A percentile compares a stretch with the other conserved stretches of the same genome.
phyloP scores from a whole-genome alignment of 192 early-diverging fungal species.

The Coemansia sp. region DNA sequence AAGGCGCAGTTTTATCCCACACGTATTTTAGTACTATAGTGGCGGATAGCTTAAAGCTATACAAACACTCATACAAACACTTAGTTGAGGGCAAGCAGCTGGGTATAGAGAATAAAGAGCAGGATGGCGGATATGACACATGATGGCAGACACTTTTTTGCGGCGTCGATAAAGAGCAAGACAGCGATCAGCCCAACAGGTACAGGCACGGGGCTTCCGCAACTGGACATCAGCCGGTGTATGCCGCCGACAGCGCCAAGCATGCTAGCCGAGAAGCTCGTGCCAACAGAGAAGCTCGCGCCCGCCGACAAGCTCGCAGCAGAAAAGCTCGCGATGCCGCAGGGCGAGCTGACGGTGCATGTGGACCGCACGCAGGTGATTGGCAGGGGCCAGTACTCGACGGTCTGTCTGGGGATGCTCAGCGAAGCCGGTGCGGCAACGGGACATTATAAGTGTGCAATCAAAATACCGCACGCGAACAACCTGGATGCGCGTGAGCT shows the following conservation, averaged over 20 bases:
- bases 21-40: too few relatives aligned
- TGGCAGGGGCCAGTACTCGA: slow-evolving; percentile 50
- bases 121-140: slow-evolving; percentile 20
- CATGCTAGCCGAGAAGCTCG: slow-evolving; percentile 21
- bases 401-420: slow-evolving; percentile 41
- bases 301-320: too few relatives aligned
- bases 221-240: slow-evolving; percentile 42
- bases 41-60: too few relatives aligned
- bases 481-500: slow-evolving; percentile 52
- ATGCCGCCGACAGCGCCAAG: slow-evolving; percentile 33
- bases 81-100: too few relatives aligned
- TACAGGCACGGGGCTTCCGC: slow-evolving; percentile 25
- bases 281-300: slow-evolving; percentile 12
- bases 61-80: too few relatives aligned
- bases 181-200: not conserved
- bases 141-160: slow-evolving; percentile 25
- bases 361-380: slow-evolving; percentile 39
- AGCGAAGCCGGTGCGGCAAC: not conserved
- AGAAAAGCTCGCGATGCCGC: not conserved
- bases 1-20: too few relatives aligned
- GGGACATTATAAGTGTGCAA: slow-evolving; percentile 17
- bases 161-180: slow-evolving; percentile 30
- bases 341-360: slow-evolving; percentile 10
- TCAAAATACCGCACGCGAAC: slow-evolving; percentile 46
- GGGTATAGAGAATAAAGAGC: too few relatives aligned